Evolutionary conservation across 768 basidiomycete genomes (phyloP).

Genomic region (Pisolithus tinctorius): DNA sequence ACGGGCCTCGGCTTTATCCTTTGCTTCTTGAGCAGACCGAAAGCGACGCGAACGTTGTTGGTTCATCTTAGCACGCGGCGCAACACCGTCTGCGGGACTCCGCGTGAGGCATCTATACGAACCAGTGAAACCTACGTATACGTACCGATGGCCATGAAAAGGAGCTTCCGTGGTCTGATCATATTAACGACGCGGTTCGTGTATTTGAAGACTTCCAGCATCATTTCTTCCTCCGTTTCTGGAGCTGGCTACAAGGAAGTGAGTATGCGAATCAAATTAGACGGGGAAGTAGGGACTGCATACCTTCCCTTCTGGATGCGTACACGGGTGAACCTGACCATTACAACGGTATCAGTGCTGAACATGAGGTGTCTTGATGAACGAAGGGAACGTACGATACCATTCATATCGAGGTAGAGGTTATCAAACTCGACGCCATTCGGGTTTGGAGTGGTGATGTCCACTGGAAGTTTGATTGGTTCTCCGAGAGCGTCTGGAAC

Average conservation of each 20-base stretch:
- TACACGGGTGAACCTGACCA: slow-evolving; percentile 90
- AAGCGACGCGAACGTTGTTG: slow-evolving; percentile 97
- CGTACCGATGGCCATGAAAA: slow-evolving; percentile 98
- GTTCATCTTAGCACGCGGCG: slow-evolving; percentile 99
- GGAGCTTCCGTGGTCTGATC: slow-evolving; percentile 87
- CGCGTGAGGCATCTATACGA: slow-evolving; percentile 1
- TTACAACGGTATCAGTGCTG: neutral
- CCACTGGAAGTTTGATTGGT: slow-evolving; percentile 65
- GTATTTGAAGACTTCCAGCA: slow-evolving; percentile 94
- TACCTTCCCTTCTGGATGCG: slow-evolving; percentile 95
- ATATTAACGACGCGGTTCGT: slow-evolving; percentile 97
- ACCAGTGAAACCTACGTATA: slow-evolving; percentile 4
- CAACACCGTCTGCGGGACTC: slow-evolving; percentile 73
- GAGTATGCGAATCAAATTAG: neutral
- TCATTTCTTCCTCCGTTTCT: slow-evolving; percentile 98
- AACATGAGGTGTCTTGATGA: neutral
- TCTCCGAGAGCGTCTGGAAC: slow-evolving; percentile 62
- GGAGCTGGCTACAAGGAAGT: slow-evolving; percentile 66
- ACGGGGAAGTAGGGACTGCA: slow-evolving; percentile 7
- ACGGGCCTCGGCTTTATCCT: slow-evolving; percentile 85
- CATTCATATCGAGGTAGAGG: slow-evolving; percentile 98
- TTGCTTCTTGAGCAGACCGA: slow-evolving; percentile 89
- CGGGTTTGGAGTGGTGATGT: slow-evolving; percentile 80
- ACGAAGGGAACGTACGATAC: slow-evolving; percentile 57
- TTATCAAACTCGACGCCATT: slow-evolving; percentile 95